These are phyloP conservation scores for Candida sp. DNA, from an alignment of 1,139 yeast species.

Conservation along the genomic window DNA sequence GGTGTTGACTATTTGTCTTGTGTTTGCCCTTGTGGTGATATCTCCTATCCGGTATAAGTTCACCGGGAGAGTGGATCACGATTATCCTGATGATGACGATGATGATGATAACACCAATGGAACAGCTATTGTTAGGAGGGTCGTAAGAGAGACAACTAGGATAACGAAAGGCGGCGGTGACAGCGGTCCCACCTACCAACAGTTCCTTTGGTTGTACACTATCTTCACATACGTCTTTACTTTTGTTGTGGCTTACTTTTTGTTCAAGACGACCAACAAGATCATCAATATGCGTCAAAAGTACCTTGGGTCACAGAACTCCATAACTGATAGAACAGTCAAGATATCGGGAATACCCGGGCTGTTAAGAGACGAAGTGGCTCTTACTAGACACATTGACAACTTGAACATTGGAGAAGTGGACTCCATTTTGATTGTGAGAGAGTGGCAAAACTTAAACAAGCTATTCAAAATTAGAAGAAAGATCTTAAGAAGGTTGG, in stretches of 20 bases:
- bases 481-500: slow-evolving; percentile 58
- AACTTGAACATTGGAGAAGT: slow-evolving; percentile 82
- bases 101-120: slow-evolving; percentile 5
- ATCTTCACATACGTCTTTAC: slow-evolving; percentile 48
- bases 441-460: slow-evolving; percentile 84
- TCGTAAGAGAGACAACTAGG: neutral
- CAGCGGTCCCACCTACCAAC: slow-evolving; percentile 18
- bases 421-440: slow-evolving; percentile 73
- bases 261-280: slow-evolving; percentile 39
- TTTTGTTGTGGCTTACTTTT: slow-evolving; percentile 32
- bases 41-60: slow-evolving; percentile 76
- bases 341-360: slow-evolving; percentile 65
- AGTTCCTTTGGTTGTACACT: slow-evolving; percentile 44
- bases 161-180: neutral
- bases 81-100: slow-evolving; percentile 45
- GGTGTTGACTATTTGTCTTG: slow-evolving; percentile 57
- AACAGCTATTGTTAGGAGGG: neutral
- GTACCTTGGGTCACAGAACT: slow-evolving; percentile 46
- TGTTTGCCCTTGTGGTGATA: slow-evolving; percentile 67
- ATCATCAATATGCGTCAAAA: slow-evolving; percentile 45
- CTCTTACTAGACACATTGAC: slow-evolving; percentile 75
- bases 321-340: slow-evolving; percentile 51
- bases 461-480: slow-evolving; percentile 63
- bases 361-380: slow-evolving; percentile 69
- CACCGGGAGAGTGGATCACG: slow-evolving; percentile 69